Percentiles rank a stretch among this genome's conserved stretches.
These are phyloP conservation scores for Cryomyces minteri DNA, from an alignment of 495 filamentous ascomycete species.

Conservation along the genomic window DNA sequence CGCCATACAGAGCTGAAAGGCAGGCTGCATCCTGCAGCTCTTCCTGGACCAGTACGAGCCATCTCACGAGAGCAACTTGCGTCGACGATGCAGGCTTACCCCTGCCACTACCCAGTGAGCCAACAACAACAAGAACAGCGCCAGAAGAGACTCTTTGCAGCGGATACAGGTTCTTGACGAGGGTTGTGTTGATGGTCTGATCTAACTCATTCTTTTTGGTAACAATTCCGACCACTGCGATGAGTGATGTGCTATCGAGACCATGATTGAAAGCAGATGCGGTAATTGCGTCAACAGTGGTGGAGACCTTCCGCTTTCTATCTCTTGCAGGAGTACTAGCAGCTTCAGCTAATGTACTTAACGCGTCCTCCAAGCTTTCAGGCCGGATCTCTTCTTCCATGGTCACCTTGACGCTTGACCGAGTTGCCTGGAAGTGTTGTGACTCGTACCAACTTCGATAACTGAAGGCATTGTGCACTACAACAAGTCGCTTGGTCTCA, in stretches of 20 bases:
- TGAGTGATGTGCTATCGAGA: slow-evolving; percentile 37
- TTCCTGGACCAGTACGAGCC: slow-evolving; percentile 66
- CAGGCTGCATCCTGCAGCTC: slow-evolving; percentile 44
- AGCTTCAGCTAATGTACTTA: slow-evolving; percentile 3
- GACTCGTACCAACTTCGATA: too few relatives aligned
- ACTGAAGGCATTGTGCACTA: too few relatives aligned
- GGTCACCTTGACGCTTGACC: too few relatives aligned
- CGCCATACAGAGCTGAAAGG: slow-evolving; percentile 52
- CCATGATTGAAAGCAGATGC: slow-evolving; percentile 45
- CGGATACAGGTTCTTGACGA: slow-evolving; percentile 65
- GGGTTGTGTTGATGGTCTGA: slow-evolving; percentile 44
- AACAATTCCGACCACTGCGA: slow-evolving; percentile 45
- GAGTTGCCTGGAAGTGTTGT: too few relatives aligned
- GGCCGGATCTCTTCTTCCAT: too few relatives aligned
- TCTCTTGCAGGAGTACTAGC: slow-evolving; percentile 10
- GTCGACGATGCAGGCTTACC: slow-evolving; percentile 55
- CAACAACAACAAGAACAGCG: slow-evolving; percentile 48
- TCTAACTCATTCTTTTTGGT: slow-evolving; percentile 51
- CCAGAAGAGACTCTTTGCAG: slow-evolving; percentile 39
- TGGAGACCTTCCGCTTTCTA: slow-evolving; percentile 8
- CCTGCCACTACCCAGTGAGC: slow-evolving; percentile 59
- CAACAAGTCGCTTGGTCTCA: too few relatives aligned
- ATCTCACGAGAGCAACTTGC: slow-evolving; percentile 53
- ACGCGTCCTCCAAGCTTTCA: not conserved
- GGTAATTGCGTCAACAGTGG: slow-evolving; percentile 28